A percentile compares a stretch with the other conserved stretches of the same genome.
Evolutionary conservation across 495 filamentous ascomycete species (phyloP).

Genomic region (Aspergillus egyptiacus): DNA sequence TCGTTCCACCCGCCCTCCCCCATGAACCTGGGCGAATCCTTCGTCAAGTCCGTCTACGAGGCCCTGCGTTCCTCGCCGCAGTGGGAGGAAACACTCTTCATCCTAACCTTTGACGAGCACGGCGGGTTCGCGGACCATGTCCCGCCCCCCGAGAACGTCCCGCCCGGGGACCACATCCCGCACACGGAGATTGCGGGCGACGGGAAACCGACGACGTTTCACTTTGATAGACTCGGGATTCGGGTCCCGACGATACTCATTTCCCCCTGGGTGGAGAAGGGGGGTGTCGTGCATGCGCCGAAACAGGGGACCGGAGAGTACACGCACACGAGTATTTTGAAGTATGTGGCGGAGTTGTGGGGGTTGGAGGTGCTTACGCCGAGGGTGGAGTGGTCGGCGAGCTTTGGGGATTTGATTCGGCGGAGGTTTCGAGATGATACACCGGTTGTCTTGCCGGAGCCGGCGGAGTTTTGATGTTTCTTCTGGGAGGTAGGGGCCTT

Average conservation of each 20-base stretch:
- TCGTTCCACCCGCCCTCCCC: constrained; percentile 46
- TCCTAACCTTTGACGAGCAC: constrained; percentile 47
- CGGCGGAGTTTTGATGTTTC: constrained; percentile 20
- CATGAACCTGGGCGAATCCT: constrained; percentile 43
- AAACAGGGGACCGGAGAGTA: constrained; percentile 30
- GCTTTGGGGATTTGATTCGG: constrained; percentile 33
- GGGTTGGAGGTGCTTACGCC: constrained; percentile 37
- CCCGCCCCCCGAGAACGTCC: constrained; percentile 39
- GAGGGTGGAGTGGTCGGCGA: constrained; percentile 40
- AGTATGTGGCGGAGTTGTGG: constrained; percentile 40
- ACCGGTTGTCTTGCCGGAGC: constrained; percentile 21
- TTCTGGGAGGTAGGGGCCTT: too few relatives aligned
- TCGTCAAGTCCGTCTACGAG: constrained; percentile 48
- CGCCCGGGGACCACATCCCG: constrained; percentile 34
- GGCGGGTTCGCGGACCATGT: constrained; percentile 49
- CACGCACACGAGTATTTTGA: constrained; percentile 42
- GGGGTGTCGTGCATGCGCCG: constrained; percentile 35
- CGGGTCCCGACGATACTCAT: constrained; percentile 47
- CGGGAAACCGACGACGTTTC: constrained; percentile 39
- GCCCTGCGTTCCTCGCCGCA: constrained; percentile 41
- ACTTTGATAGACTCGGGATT: constrained; percentile 46
- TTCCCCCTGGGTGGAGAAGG: constrained; percentile 40
- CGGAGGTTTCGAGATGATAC: constrained; percentile 27
- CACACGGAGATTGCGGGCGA: constrained; percentile 39
- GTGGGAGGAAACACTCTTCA: constrained; percentile 38